Base-by-base conservation (phyloP, 164 flowering plant genomes). In the Magnolia sinica region DNA sequence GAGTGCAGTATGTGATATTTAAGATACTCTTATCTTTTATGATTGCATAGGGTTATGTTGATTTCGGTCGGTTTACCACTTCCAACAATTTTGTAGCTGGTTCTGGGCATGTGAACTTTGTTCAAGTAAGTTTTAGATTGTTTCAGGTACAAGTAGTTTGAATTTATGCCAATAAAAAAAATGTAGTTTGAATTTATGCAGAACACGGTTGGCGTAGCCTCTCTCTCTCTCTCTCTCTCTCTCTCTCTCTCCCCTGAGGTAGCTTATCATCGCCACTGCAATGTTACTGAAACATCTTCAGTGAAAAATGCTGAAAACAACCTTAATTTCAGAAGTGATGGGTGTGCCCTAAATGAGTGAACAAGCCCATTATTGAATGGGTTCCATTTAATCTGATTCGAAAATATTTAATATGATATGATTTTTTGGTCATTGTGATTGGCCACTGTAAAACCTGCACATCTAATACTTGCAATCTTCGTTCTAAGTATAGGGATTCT, bases 21-120 rank as follows among this genome's bases (percentile, higher is more conserved):
- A 55, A 23, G 7, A 73, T 52, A 10, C 8, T 55, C 49, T 27
- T 75, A 20, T 68, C 24, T 14, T 55, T 55, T 58, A 7, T 63
- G n/a, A n/a, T 73, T 77, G 67, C 81, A 78, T 87, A 93, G 99
- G 98, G 99, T 61, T 95, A 90, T 86, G 83, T 92, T 29, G 89
- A 88, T 82, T 95, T 88, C 85, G 99, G 98, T 8, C 88, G 92
- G 73, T 95, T 86, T 85, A 88, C 89, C 77, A 70, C 74, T 64
- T 84, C 81, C 74, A 87, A 85, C 77, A 63, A 88, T 82, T 93
- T 93, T 83, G 87, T 76, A 74, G 79, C 95, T 83, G 90, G 94
- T 77, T 85, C 96, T 49, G 95, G 89, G 63, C 77, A 77, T 74
- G 80, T 79, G 71, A 85, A 88, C 82, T 93, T 95, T 82, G 87